A percentile compares a stretch with the other conserved stretches of the same genome.
These are phyloP conservation scores for Calocybe gangraenosa DNA, from an alignment of 768 basidiomycete genomes.

Conservation along the genomic window DNA sequence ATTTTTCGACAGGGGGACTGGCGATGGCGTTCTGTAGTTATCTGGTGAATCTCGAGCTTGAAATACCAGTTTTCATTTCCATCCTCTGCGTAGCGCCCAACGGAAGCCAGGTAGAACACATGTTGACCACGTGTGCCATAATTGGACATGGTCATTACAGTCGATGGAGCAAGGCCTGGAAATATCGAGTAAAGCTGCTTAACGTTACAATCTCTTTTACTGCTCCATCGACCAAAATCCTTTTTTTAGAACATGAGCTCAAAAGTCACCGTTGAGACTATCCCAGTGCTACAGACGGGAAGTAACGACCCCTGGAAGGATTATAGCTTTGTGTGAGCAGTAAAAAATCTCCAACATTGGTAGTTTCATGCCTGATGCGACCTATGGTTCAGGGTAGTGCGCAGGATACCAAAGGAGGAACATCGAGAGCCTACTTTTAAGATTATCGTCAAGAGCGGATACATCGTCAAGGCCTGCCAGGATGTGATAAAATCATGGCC, in stretches of 20 bases:
- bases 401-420: conserved; percentile 40
- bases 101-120: too few species aligned
- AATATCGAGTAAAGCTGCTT: conserved; percentile 38
- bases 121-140: background rate
- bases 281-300: conserved; percentile 33
- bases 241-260: conserved; percentile 44
- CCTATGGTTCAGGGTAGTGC: conserved; percentile 38
- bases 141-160: conserved; percentile 40
- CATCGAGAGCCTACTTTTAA: conserved; percentile 41
- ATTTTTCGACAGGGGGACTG: conserved; percentile 74
- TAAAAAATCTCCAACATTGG: background rate
- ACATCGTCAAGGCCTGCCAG: conserved; percentile 53
- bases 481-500: conserved; percentile 55
- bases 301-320: conserved; percentile 55
- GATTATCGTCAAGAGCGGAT: conserved; percentile 54
- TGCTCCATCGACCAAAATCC: background rate
- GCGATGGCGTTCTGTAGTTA: conserved; percentile 50
- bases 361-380: background rate
- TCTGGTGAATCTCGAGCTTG: background rate
- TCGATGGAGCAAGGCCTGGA: conserved; percentile 53
- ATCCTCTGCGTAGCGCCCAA: background rate
- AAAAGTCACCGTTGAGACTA: conserved; percentile 44
- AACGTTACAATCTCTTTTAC: background rate
- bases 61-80: background rate
- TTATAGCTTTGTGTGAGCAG: conserved; percentile 47